phyloP scores from a whole-genome alignment of 805 yeast species.

The Metschnikowia shivogae region DNA sequence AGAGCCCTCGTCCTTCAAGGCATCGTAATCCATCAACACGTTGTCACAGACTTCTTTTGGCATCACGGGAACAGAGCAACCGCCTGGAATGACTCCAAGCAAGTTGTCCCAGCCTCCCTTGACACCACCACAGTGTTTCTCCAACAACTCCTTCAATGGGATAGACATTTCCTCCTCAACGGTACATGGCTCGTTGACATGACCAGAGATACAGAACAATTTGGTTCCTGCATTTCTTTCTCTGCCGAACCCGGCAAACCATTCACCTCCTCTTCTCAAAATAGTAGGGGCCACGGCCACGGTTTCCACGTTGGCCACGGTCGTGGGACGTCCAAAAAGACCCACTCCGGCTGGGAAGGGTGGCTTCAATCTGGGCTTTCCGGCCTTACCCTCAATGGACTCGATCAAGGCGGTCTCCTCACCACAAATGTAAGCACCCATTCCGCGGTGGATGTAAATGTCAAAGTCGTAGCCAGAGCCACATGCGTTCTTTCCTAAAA shows the following conservation, averaged over 20 bases:
- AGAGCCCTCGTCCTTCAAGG: conserved; percentile 77
- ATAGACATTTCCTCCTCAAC: conserved; percentile 94
- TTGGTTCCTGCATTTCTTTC: conserved; percentile 83
- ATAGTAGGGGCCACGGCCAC: conserved; percentile 89
- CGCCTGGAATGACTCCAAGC: conserved; percentile 86
- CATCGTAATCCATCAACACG: conserved; percentile 84
- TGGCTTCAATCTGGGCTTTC: conserved; percentile 90
- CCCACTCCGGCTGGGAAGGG: conserved; percentile 96
- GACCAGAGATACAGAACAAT: conserved; percentile 83
- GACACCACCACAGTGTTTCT: conserved; percentile 87
- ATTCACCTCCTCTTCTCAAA: conserved; percentile 81
- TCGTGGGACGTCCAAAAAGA: conserved; percentile 83
- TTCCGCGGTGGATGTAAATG: conserved; percentile 82
- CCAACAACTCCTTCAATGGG: conserved; percentile 75
- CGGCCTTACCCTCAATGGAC: conserved; percentile 88
- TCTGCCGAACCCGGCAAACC: conserved; percentile 83
- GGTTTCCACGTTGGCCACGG: conserved; percentile 88
- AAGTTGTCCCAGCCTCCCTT: conserved; percentile 92
- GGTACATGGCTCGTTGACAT: conserved; percentile 88
- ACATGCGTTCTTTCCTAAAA: conserved; percentile 80
- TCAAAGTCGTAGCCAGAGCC: conserved; percentile 84
- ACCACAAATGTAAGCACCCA: conserved; percentile 92
- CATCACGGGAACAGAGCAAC: conserved; percentile 81
- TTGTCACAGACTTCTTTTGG: conserved; percentile 62
- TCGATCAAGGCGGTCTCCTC: conserved; percentile 90